phyloP scores from a whole-genome alignment of 169 alveolate species.

The Perkinsus marinus region DNA sequence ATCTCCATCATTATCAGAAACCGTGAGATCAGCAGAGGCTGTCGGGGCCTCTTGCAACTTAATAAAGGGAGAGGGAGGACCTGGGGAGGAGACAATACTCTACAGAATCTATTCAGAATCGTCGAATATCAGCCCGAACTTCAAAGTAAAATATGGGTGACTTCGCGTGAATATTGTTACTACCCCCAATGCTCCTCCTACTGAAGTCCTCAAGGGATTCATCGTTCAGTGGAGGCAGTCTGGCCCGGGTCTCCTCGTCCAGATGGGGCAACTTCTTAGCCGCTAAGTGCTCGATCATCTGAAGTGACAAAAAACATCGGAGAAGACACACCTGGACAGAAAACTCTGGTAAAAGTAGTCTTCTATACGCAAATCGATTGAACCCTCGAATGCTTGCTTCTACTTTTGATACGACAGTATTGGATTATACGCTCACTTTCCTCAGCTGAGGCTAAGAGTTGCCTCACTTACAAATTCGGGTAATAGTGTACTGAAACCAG shows the following conservation, averaged over 20 bases:
- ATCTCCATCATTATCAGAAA: background rate
- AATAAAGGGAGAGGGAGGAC: background rate
- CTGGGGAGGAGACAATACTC: background rate
- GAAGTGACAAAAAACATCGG: background rate
- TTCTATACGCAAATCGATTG: background rate
- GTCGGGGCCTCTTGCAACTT: background rate
- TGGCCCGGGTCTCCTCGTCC: background rate
- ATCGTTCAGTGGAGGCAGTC: background rate
- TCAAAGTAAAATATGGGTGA: background rate
- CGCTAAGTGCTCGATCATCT: background rate
- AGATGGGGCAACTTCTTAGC: background rate
- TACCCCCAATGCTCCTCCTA: background rate
- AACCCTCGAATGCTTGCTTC: no score
- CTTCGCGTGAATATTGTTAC: background rate
- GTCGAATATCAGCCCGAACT: no score
- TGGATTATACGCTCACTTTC: no score
- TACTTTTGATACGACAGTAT: no score
- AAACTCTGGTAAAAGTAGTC: background rate
- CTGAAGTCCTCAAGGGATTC: background rate
- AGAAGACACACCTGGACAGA: background rate
- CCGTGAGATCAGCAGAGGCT: background rate
- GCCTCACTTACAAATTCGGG: no score
- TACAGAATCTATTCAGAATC: no score
- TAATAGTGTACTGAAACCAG: no score
- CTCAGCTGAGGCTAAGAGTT: no score